These are phyloP conservation scores for Coemansia sp. DNA, from an alignment of 192 early-diverging fungal species.

Conservation along the genomic window DNA sequence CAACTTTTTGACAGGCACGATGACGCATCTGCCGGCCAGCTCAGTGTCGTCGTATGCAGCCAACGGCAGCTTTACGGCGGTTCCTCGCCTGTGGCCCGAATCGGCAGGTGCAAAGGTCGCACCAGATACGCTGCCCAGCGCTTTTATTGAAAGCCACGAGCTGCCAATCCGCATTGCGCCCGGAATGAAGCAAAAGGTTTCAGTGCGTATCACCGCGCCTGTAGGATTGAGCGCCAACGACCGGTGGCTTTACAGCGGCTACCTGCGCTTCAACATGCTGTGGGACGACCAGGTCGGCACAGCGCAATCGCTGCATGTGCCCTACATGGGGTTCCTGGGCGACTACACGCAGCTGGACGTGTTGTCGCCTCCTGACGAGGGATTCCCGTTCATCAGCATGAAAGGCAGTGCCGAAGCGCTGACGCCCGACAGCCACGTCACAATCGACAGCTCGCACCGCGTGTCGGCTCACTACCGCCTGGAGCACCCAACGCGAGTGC, in stretches of 20 bases:
- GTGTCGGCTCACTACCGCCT: constrained; percentile 50
- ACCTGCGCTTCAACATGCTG: constrained; percentile 47
- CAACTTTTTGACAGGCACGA: constrained; percentile 37
- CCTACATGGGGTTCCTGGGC: constrained; percentile 51
- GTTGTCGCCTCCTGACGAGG: constrained; percentile 40
- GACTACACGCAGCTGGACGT: constrained; percentile 48
- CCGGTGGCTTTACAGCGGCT: constrained; percentile 50
- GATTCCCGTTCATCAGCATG: constrained; percentile 41
- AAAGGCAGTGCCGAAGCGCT: constrained; percentile 39
- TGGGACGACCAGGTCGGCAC: constrained; percentile 52
- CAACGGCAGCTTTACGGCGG: constrained; percentile 46
- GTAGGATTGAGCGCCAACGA: constrained; percentile 29
- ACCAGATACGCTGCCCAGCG: constrained; percentile 38
- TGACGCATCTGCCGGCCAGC: constrained; percentile 44
- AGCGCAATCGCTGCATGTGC: constrained; percentile 41
- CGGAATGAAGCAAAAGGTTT: constrained; percentile 19
- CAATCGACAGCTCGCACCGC: constrained; percentile 36
- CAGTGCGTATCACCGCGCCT: constrained; percentile 40
- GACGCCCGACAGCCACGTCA: constrained; percentile 24
- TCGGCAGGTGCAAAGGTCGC: constrained; percentile 6
- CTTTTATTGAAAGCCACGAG: constrained; percentile 25
- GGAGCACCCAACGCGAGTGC: constrained; percentile 44
- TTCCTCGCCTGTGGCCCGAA: constrained; percentile 45
- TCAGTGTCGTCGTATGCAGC: constrained; percentile 46
- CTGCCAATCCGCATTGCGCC: constrained; percentile 45